Base-by-base conservation (phyloP, 225 moss, liverwort and hornwort species). In the Bryum argenteum region DNA sequence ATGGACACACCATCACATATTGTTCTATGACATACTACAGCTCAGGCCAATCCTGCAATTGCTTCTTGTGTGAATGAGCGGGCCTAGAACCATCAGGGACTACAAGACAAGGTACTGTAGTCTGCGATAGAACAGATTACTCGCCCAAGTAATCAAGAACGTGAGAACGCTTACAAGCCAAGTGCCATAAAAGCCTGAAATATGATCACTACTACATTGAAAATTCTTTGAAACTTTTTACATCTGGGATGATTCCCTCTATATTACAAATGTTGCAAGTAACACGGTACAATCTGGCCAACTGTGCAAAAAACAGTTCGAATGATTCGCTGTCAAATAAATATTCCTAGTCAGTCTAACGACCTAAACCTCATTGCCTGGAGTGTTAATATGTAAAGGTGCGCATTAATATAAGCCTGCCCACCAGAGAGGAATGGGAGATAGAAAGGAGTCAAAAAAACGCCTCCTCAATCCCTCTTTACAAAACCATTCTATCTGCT, bases 261-360 rank as follows among this genome's bases (percentile, higher is more conserved):
- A 74, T 66, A 39, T 67, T 70, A 77, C 80, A 73, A 67, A 14
- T 69, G 72, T 38, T 53, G 45, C 33, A 61, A 26, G 61, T 21
- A 41, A 70, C 65, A 33, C 16, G n/a, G 61, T 65, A 79, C 67
- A 72, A 54, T 62, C 7, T 39, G 47, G 28, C 69, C 53, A 37
- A 14, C 17, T 37, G 51, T 63, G 67, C 67, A 66, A 66, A 71
- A 79, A 21, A 68, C 50, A 59, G 38, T 21, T 40, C n/a, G 72
- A 59, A 67, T 61, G 38, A 53, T 24, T 51, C 75, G 71, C 63
- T 38, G 62, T 20, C 42, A 57, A 65, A 37, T 18, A 58, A 22
- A 13, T 14, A 48, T 41, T 65, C 40, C 77, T 77, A 9, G 22
- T 69, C 52, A 54, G 47, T 66, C 65, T 24, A 23, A 57, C 1